Percentiles rank a stretch among this genome's conserved stretches.
phyloP scores from a whole-genome alignment of 2,329 filamentous ascomycete genomes.

The Penicillium crustosum region DNA sequence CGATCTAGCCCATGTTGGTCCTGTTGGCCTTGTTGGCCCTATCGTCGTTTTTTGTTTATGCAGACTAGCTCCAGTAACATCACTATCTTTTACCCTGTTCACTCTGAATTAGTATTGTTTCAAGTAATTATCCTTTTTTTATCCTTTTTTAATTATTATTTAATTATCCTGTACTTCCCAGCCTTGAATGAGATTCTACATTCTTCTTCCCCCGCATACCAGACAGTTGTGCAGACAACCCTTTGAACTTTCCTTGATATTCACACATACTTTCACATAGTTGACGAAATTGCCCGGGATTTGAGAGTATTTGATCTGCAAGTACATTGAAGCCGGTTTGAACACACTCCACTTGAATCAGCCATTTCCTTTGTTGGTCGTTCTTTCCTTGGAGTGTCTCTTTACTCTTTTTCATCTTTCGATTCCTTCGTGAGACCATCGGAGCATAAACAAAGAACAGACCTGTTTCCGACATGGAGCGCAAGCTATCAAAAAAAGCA shows the following conservation, averaged over 20 bases:
- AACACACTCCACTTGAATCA: background rate
- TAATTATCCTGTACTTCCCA: background rate
- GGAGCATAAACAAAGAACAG: background rate
- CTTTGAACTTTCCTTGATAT: background rate
- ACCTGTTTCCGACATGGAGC: conserved; percentile 17
- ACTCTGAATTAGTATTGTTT: background rate
- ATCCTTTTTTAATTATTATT: background rate
- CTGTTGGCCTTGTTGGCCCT: background rate
- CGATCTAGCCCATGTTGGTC: background rate
- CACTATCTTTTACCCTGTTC: background rate
- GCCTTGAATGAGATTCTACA: background rate
- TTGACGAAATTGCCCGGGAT: background rate
- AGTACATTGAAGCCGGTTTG: background rate
- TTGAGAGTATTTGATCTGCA: background rate
- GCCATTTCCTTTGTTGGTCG: conserved; percentile 6
- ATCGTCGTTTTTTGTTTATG: background rate
- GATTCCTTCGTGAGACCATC: background rate
- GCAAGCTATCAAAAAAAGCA: conserved; percentile 23
- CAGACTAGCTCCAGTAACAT: background rate
- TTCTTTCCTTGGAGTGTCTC: background rate
- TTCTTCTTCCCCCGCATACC: conserved; percentile 15
- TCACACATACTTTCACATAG: background rate
- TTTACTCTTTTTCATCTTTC: background rate
- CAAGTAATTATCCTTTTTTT: background rate
- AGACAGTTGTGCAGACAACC: conserved; percentile 15